These are phyloP conservation scores for Botrytis aclada DNA, from an alignment of 2,329 filamentous ascomycete species.

Conservation along the genomic window DNA sequence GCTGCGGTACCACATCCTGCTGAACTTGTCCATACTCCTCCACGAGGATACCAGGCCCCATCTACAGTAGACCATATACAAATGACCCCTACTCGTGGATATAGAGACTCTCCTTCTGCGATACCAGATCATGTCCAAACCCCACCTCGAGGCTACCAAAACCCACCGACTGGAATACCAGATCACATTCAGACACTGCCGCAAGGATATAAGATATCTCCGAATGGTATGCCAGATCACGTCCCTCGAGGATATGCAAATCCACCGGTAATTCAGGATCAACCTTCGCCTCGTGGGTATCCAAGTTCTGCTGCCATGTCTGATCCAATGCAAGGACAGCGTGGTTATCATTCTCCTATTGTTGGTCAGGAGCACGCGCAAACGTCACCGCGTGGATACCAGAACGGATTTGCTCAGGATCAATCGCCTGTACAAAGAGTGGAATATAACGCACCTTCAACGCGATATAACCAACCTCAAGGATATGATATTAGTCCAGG, in stretches of 20 bases:
- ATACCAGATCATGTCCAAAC: conserved; percentile 46
- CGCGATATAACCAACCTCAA: conserved; percentile 26
- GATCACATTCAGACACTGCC: conserved; percentile 48
- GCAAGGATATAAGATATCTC: conserved; percentile 37
- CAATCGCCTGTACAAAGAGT: conserved; percentile 53
- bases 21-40: conserved; percentile 47
- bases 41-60: conserved; percentile 44
- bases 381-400: conserved; percentile 49
- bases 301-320: conserved; percentile 37
- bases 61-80: conserved; percentile 32
- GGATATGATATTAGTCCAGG: conserved; percentile 28
- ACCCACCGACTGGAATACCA: conserved; percentile 41
- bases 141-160: conserved; percentile 46
- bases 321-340: conserved; percentile 46
- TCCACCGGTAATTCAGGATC: conserved; percentile 44
- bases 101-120: conserved; percentile 39
- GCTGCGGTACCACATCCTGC: conserved; percentile 44
- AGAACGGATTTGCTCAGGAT: conserved; percentile 45
- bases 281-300: conserved; percentile 45
- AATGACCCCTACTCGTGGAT: conserved; percentile 49
- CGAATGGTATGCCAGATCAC: conserved; percentile 45
- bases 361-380: conserved; percentile 39
- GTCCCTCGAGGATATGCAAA: conserved; percentile 44
- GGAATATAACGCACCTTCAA: conserved; percentile 41
- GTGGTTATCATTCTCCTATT: conserved; percentile 35